Base-by-base conservation (phyloP, 1,284 basidiomycete genomes). In the Ustilago bromivora region DNA sequence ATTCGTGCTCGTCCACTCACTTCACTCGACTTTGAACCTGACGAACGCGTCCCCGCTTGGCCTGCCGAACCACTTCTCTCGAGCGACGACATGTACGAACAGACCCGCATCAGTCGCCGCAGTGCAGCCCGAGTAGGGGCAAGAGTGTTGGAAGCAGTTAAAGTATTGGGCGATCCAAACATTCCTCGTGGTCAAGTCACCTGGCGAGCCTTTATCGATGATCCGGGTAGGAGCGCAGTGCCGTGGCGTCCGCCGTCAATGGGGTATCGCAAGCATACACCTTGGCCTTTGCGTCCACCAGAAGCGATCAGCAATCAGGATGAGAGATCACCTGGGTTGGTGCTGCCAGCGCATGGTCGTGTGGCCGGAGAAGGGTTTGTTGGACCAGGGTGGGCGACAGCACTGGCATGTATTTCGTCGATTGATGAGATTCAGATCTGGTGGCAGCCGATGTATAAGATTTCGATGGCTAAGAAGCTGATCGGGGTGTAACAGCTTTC, bases 361-460 rank as follows among this genome's bases (percentile, higher is more conserved):
- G 71, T 81, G 8, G 78, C 79, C 5, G 76, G 63, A 10, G 70
- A 73, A 57, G 75, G 79, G n/a, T 81, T 80, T 47, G 68, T 62
- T 2, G 71, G 68, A 0, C 61, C 75, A 4, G 74, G 73, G 1
- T 81, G 79, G 79, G 68, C 70, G 5, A 71, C 68, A 1, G 71
- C 75, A 12, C 61, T 77, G 41, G 76, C 76, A 3, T 70, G 71
- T 41, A 59, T 78, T 40, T 68, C 66, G 15, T 71, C 61, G 19
- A 54, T 70, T 31, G 78, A 81, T 53, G 78, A 81, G 60, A 68
- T 81, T 15, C 70, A 73, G 65, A 67, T 81, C n/a, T 79, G 78
- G 72, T 81, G 79, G 79, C 65, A 79, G 55, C 67, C 74, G 40
- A 76, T 81, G 78, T 67, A 70, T 51, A 78, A 76, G 61, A 67